A percentile compares a stretch with the other conserved stretches of the same genome.
phyloP scores from a whole-genome alignment of 2,329 filamentous ascomycete species.

The Setomelanomma holmii region DNA sequence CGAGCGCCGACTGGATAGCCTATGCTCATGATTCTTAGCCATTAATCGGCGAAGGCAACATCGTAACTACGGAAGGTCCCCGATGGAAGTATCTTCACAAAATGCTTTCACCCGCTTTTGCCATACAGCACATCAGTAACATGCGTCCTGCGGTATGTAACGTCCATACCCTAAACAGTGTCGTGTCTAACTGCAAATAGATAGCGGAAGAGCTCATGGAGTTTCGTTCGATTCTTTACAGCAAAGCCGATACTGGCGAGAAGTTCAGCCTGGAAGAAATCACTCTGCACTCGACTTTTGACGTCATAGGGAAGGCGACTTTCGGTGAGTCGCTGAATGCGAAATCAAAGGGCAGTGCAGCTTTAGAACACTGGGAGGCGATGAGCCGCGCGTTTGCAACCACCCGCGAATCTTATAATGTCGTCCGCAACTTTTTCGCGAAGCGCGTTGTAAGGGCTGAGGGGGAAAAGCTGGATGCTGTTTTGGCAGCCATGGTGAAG shows the following conservation, averaged over 20 bases:
- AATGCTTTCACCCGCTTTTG: conserved; percentile 48
- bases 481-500: conserved; percentile 44
- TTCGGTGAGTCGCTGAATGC: conserved; percentile 35
- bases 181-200: background rate
- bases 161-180: background rate
- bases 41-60: conserved; percentile 35
- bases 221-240: conserved; percentile 34
- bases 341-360: conserved; percentile 29
- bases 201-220: conserved; percentile 43
- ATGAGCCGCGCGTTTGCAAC: conserved; percentile 19
- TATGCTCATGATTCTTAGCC: conserved; percentile 4
- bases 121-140: conserved; percentile 36
- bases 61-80: conserved; percentile 40
- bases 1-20: background rate
- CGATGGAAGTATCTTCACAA: conserved; percentile 46
- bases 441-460: conserved; percentile 14
- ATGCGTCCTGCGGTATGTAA: conserved; percentile 23
- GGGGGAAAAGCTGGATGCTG: conserved; percentile 36
- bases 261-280: conserved; percentile 34
- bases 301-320: conserved; percentile 33
- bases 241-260: conserved; percentile 27
- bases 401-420: conserved; percentile 27
- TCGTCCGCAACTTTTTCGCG: conserved; percentile 20
- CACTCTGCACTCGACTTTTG: conserved; percentile 31
- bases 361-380: conserved; percentile 26